Conservation (phyloP, 2,329 filamentous ascomycete species). For the Aspergillus brasiliensis region DNA sequence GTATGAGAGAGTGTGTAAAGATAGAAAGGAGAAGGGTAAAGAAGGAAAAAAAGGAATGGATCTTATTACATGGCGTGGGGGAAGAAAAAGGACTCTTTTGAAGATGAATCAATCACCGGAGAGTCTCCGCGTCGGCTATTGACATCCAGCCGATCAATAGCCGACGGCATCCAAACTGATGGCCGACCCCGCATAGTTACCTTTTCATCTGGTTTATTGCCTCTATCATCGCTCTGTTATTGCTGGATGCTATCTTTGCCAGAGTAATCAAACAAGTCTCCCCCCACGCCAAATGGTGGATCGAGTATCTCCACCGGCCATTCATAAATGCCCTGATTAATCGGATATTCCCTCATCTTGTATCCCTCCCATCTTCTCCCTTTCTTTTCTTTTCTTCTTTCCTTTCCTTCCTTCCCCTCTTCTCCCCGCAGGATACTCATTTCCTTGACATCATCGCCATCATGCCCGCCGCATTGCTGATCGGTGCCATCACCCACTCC, state of each 20-base stretch:
- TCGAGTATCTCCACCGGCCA: neutral
- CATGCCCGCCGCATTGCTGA: conserved; percentile 47
- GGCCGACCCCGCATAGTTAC: neutral
- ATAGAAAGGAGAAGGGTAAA: neutral
- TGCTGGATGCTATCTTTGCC: too few relatives aligned
- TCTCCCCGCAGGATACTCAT: neutral
- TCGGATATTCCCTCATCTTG: neutral
- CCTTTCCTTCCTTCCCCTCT: neutral
- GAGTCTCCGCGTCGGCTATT: conserved; percentile 19
- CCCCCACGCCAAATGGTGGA: neutral
- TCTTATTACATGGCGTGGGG: neutral
- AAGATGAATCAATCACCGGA: conserved; percentile 2
- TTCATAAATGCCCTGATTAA: neutral
- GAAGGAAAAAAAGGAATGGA: neutral
- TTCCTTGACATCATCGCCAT: conserved; percentile 20
- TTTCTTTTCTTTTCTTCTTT: neutral
- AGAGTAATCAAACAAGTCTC: too few relatives aligned
- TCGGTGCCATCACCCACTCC: conserved; percentile 47
- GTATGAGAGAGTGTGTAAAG: neutral
- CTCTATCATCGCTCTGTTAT: too few relatives aligned
- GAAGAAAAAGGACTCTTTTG: too few relatives aligned
- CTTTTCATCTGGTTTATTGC: too few relatives aligned
- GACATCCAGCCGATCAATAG: conserved; percentile 11
- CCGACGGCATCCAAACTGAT: neutral
- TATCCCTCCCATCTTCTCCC: neutral